Percentiles rank a stretch among this genome's conserved stretches.
phyloP scores from a whole-genome alignment of 2,329 filamentous ascomycete species.

The Orbilia blumenaviensis region DNA sequence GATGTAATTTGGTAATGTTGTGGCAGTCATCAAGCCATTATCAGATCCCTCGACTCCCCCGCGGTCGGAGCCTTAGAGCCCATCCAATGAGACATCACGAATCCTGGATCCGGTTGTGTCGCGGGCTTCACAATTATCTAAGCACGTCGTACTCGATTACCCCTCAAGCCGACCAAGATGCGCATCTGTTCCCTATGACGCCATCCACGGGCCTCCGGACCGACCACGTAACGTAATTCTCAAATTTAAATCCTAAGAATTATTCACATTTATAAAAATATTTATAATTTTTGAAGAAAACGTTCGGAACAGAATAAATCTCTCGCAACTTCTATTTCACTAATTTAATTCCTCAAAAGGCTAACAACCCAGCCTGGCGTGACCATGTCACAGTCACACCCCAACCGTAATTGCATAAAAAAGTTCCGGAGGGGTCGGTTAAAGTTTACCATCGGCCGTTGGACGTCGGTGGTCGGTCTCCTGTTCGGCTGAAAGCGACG shows the following conservation, averaged over 20 bases:
- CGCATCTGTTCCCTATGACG: background rate
- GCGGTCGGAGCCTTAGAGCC: too few relatives aligned
- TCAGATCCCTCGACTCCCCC: too few relatives aligned
- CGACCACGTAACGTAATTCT: background rate
- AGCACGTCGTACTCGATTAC: background rate
- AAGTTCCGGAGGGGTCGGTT: background rate
- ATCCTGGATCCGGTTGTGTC: too few relatives aligned
- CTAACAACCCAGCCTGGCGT: background rate
- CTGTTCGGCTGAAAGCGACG: background rate
- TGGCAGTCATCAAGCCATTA: too few relatives aligned
- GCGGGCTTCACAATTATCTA: too few relatives aligned
- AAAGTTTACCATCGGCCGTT: slow-evolving; percentile 12
- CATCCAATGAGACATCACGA: too few relatives aligned
- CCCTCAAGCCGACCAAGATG: background rate
- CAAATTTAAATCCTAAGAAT: background rate
- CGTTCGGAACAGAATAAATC: background rate
- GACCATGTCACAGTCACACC: slow-evolving; percentile 9
- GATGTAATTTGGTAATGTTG: too few relatives aligned
- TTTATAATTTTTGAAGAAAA: background rate
- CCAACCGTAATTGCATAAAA: background rate
- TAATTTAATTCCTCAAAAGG: too few relatives aligned
- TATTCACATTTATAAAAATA: background rate
- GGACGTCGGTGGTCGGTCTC: slow-evolving; percentile 1
- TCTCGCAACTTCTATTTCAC: too few relatives aligned
- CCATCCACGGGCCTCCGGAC: slow-evolving; percentile 3